These are phyloP conservation scores for Mollisiaceae sp. DNA, from an alignment of 2,329 filamentous ascomycete genomes.

Conservation along the genomic window DNA sequence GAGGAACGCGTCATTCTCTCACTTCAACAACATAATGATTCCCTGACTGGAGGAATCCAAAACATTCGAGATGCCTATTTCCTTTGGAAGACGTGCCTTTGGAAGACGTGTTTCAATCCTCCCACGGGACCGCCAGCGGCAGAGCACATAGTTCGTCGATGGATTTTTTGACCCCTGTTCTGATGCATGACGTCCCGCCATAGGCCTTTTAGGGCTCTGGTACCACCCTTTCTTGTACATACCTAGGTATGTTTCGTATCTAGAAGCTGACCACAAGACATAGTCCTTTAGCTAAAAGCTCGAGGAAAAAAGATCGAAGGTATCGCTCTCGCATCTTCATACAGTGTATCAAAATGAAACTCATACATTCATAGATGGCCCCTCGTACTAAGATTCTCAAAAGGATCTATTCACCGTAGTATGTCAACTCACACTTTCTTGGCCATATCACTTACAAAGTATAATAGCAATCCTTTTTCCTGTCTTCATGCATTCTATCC, in stretches of 20 bases:
- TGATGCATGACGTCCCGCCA: neutral
- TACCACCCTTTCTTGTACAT: neutral
- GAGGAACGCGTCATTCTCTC: slow-evolving; percentile 2
- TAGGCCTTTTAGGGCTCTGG: neutral
- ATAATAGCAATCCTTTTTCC: slow-evolving; percentile 57
- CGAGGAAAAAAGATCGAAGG: slow-evolving; percentile 41
- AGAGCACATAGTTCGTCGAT: slow-evolving; percentile 27
- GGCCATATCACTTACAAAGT: neutral
- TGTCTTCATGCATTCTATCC: slow-evolving; percentile 60
- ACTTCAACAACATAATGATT: slow-evolving; percentile 4
- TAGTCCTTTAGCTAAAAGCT: slow-evolving; percentile 38
- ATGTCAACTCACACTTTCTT: slow-evolving; percentile 16
- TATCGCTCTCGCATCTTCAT: slow-evolving; percentile 17
- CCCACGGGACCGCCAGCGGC: slow-evolving; percentile 26
- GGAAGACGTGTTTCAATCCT: slow-evolving; percentile 32
- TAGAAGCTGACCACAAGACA: slow-evolving; percentile 23
- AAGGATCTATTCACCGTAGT: slow-evolving; percentile 63
- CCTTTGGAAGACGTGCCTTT: slow-evolving; percentile 31
- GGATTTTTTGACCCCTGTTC: slow-evolving; percentile 4
- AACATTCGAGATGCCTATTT: slow-evolving; percentile 31
- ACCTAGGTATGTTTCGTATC: neutral
- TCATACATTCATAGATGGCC: slow-evolving; percentile 54
- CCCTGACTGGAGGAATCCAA: neutral
- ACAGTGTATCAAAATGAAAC: neutral
- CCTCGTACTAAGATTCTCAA: slow-evolving; percentile 66